Evolutionary conservation across 1,139 yeast genomes (phyloP).

Genomic region (Dujonia santamariae): DNA sequence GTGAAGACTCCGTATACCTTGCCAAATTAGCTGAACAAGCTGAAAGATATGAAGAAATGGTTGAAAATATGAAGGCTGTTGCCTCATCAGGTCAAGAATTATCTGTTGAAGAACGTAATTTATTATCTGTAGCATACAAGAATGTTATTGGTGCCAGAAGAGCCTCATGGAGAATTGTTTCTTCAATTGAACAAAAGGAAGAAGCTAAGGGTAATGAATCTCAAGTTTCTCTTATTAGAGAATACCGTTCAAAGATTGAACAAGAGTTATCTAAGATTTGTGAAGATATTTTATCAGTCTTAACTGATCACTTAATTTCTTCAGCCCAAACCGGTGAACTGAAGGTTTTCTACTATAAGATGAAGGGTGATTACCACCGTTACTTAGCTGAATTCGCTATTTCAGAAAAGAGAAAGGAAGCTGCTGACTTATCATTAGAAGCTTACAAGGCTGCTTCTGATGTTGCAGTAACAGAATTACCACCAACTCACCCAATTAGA

Average conservation of each 20-base stretch:
- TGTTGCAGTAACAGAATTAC: constrained; percentile 93
- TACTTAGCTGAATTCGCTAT: constrained; percentile 96
- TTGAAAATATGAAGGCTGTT: constrained; percentile 96
- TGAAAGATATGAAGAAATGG: constrained; percentile 99
- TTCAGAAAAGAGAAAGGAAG: constrained; percentile 87
- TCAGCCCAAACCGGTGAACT: constrained; percentile 96
- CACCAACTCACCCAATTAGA: constrained; percentile 98
- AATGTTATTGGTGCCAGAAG: constrained; percentile 99
- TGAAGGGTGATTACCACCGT: constrained; percentile 99
- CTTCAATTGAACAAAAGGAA: constrained; percentile 97
- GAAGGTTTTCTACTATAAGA: constrained; percentile 96
- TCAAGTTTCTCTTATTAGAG: constrained; percentile 88
- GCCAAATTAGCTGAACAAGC: constrained; percentile 99
- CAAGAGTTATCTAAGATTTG: constrained; percentile 90
- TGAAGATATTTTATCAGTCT: constrained; percentile 86
- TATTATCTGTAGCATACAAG: constrained; percentile 95
- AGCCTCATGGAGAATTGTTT: constrained; percentile 98
- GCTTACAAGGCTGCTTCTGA: constrained; percentile 95
- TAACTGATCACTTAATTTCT: constrained; percentile 87
- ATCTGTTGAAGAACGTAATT: constrained; percentile 96
- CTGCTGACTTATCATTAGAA: constrained; percentile 89
- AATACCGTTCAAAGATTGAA: constrained; percentile 93
- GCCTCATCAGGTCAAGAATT: constrained; percentile 95
- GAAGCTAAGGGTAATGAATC: constrained; percentile 91
- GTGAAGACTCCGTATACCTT: constrained; percentile 97